Evolutionary conservation across 2,329 filamentous ascomycete species (phyloP), one percentile per base, ranked within the genome.

Genomic region (Dothideomycetes sp.): DNA sequence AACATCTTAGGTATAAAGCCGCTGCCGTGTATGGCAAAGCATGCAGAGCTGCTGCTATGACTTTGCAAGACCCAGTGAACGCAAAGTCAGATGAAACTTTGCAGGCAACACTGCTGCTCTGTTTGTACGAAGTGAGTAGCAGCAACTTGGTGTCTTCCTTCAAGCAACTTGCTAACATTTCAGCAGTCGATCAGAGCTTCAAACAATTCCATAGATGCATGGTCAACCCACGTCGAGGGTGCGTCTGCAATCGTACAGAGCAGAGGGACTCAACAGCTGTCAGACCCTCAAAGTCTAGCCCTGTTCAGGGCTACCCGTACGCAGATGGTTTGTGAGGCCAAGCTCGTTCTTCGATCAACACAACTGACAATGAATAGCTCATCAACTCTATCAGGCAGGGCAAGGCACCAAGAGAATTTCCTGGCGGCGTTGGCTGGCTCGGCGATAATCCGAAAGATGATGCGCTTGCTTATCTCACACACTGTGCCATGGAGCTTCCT

Each of bases 191-290:
- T 43, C 11, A 39, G 27, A 25, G 33, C 39, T 11, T 38, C 64
- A 3, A 61, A 64, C 24, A 54, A 66, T 39, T 64, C 68, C 17
- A 64, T 71, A 15, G 60, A 66, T 12, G 67, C 67, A 15, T 77
- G 75, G 47, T 70, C 68, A 38, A 70, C 69, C 5, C 77, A 81
- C 53, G 68, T 79, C 32, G 64, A 71, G 49, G 77, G 77, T 1
- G 76, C 74, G 2, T 65, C 73, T 31, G 74, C 76, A 9, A 57
- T 81, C n/a, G 59, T 79, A 13, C 67, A 68, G 43, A 37, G 64
- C 28, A 54, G 62, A n/a, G 63, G 61, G 7, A 40, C 49, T 4
- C 49, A 60, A n/a, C 60, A 63, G 35, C 49, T 65, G 4, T 22
- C 29, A 4, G 18, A 28, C 10, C 17, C 23, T 16, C 42, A 40